phyloP scores from a whole-genome alignment of 2,329 filamentous ascomycete genomes.

The Fragosphaeria purpurea region DNA sequence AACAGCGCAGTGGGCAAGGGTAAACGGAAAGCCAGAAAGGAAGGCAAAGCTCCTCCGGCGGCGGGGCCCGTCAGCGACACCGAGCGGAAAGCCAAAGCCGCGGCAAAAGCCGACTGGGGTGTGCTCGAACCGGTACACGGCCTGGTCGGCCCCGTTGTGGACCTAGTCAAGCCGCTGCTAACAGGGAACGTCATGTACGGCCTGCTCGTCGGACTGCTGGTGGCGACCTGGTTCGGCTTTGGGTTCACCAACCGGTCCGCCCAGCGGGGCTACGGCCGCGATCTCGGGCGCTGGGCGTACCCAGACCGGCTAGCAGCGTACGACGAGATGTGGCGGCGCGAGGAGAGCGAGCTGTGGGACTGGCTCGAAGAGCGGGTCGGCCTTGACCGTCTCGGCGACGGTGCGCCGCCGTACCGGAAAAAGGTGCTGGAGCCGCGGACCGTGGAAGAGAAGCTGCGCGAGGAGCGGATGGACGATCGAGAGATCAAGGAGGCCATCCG shows the following conservation, averaged over 20 bases:
- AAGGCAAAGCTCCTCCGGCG: constrained; percentile 34
- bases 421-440: constrained; percentile 45
- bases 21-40: constrained; percentile 52
- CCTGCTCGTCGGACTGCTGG: constrained; percentile 60
- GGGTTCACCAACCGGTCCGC: constrained; percentile 34
- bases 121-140: constrained; percentile 67
- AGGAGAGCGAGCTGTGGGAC: constrained; percentile 84
- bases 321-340: constrained; percentile 82
- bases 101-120: constrained; percentile 55
- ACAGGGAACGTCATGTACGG: constrained; percentile 69
- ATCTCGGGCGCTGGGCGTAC: constrained; percentile 21
- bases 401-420: constrained; percentile 24
- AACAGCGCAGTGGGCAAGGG: constrained; percentile 39
- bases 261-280: constrained; percentile 27
- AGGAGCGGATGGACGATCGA: constrained; percentile 56
- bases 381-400: constrained; percentile 47
- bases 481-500: constrained; percentile 73
- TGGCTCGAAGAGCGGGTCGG: constrained; percentile 86
- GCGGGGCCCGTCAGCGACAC: constrained; percentile 30
- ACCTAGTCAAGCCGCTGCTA: constrained; percentile 60
- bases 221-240: constrained; percentile 65
- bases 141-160: constrained; percentile 57
- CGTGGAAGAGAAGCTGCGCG: constrained; percentile 47
- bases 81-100: constrained; percentile 30
- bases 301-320: constrained; percentile 72